phyloP scores from a whole-genome alignment of 164 flowering plant species.

The Santalum album region DNA sequence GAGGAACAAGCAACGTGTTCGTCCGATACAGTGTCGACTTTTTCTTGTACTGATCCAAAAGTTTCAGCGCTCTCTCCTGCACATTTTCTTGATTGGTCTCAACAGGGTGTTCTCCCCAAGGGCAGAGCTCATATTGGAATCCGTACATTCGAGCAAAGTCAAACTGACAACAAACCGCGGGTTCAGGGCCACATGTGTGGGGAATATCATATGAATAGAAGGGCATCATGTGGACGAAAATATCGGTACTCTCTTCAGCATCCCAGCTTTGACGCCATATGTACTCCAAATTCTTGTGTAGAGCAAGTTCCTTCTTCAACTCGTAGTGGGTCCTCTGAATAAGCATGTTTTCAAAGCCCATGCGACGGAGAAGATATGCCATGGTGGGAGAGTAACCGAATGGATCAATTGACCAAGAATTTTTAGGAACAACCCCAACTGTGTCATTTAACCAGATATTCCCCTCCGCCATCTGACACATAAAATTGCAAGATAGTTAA shows the following conservation, averaged over 20 bases:
- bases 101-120: conserved; percentile 80
- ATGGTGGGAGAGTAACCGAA: conserved; percentile 97
- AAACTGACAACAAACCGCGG: conserved; percentile 96
- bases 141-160: conserved; percentile 85
- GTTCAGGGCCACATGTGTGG: conserved; percentile 99
- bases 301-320: conserved; percentile 87
- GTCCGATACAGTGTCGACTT: conserved; percentile 88
- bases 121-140: conserved; percentile 73
- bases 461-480: conserved; percentile 90
- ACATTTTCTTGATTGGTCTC: conserved; percentile 73
- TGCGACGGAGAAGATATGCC: conserved; percentile 98
- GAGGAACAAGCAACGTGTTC: conserved; percentile 89
- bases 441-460: conserved; percentile 96
- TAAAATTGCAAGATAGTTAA: conserved; percentile 1
- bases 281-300: conserved; percentile 74
- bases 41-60: conserved; percentile 86
- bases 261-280: conserved; percentile 99
- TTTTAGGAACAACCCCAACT: conserved; percentile 83
- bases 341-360: conserved; percentile 99
- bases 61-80: conserved; percentile 60
- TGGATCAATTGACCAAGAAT: conserved; percentile 99
- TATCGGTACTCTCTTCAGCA: conserved; percentile 79
- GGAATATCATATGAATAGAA: conserved; percentile 97
- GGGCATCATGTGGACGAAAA: conserved; percentile 99
- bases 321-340: conserved; percentile 98